Base-by-base conservation (phyloP, 2,329 filamentous ascomycete genomes). In the Zopfia rhizophila region DNA sequence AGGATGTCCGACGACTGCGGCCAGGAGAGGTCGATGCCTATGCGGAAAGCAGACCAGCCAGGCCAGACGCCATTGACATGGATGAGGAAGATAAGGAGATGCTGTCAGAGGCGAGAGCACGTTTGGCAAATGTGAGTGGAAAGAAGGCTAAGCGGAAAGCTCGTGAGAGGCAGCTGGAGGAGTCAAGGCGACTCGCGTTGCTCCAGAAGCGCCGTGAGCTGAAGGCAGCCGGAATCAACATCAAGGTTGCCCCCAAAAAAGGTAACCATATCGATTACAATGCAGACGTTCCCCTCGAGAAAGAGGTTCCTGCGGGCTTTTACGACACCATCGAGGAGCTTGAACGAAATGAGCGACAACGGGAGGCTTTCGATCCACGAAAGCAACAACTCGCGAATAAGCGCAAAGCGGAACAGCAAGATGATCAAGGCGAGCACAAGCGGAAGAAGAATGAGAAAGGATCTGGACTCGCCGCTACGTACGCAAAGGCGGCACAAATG, bases 71-170 rank as follows among this genome's bases (percentile, higher is more conserved):
- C 5, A 94, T 99, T 69, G 94, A 99, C 73, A 85, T 99, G 63
- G 94, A 99, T 69, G 94, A 99, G 71, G 94, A 99, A 68, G 94
- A 99, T 74, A 97, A 99, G 78, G 94, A 99, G 75, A 99, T 99
- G 94, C 75, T 99, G 65, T 97, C 92, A 69, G 94, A 99, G 76
- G 94, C 94, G 59, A 90, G 94, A 68, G 94, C 94, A 44, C 91
- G 94, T 76, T 78, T 99, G 55, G 94, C 94, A 54, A 99, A 99
- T 66, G 97, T 94, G 8, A 94, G 97, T 74, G 94, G 94, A 69
- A 99, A 99, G 77, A 99, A 99, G 78, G 94, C 94, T 5, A 99
- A 99, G 80, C 81, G 94, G 59, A 99, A 99, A 80, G 94, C 94
- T 23, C 85, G 94, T 64, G 94, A 99, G 74, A 83, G 94, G 53